A percentile compares a stretch with the other conserved stretches of the same genome.
Conservation (phyloP, 495 filamentous ascomycete genomes). For the Talaromyces trachyspermus region DNA sequence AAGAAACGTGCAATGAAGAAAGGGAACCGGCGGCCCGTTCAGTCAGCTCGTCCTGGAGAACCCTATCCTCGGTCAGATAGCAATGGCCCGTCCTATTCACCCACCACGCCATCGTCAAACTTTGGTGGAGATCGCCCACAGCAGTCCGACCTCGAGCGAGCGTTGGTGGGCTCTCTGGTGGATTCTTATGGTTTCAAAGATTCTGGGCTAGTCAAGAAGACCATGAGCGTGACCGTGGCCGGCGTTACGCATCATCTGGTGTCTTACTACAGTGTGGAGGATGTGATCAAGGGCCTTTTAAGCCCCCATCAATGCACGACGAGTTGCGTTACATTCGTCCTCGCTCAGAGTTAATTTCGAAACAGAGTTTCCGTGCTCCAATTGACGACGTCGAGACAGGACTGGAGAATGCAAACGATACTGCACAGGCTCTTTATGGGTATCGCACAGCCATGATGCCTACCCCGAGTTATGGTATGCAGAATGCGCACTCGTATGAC, state of each 20-base stretch:
- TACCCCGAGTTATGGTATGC: conserved; percentile 29
- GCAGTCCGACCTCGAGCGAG: conserved; percentile 53
- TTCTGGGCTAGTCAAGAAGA: conserved; percentile 84
- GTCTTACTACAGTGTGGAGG: conserved; percentile 77
- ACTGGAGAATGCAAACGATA: conserved; percentile 32
- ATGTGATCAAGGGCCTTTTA: conserved; percentile 58
- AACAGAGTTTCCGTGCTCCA: conserved; percentile 64
- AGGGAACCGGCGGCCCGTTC: conserved; percentile 37
- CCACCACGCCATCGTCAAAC: conserved; percentile 26
- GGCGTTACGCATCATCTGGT: conserved; percentile 74
- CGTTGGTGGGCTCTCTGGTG: conserved; percentile 70
- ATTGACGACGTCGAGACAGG: conserved; percentile 52
- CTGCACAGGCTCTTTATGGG: conserved; percentile 31
- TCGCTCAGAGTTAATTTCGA: conserved; percentile 51
- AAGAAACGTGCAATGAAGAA: conserved; percentile 83
- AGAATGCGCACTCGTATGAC: conserved; percentile 29
- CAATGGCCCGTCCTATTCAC: conserved; percentile 36
- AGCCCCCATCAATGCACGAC: conserved; percentile 53
- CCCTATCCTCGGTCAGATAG: conserved; percentile 44
- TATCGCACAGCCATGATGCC: conserved; percentile 36
- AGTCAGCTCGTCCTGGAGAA: conserved; percentile 39
- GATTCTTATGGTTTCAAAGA: conserved; percentile 86
- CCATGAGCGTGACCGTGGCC: conserved; percentile 66
- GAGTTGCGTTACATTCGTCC: conserved; percentile 48
- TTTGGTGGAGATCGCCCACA: conserved; percentile 34